These are phyloP conservation scores for Eimeria acervulina DNA, from an alignment of 169 alveolate genomes.

Conservation along the genomic window DNA sequence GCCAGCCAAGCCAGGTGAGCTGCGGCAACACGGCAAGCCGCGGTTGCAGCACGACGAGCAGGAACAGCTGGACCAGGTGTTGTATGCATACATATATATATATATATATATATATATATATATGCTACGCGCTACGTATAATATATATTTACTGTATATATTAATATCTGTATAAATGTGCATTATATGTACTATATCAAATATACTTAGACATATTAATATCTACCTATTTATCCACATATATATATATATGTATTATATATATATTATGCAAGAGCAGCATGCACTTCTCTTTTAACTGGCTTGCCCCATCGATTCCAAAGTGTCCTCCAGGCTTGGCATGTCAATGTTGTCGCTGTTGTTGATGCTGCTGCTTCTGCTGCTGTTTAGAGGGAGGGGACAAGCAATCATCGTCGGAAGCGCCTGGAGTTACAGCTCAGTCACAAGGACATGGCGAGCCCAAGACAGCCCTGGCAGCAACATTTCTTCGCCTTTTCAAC, in stretches of 20 bases:
- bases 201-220: too few relatives aligned
- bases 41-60: neutral
- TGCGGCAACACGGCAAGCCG: neutral
- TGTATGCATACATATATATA: too few relatives aligned
- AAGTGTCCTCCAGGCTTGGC: neutral
- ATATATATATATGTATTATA: too few relatives aligned
- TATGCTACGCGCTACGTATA: too few relatives aligned
- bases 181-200: too few relatives aligned
- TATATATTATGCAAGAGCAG: neutral
- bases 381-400: conserved; percentile 6
- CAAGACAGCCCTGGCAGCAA: conserved; percentile 47
- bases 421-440: conserved; percentile 20
- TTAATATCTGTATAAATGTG: too few relatives aligned
- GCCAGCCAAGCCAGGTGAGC: conserved; percentile 18
- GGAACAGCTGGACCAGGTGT: neutral
- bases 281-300: neutral
- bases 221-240: too few relatives aligned
- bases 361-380: neutral
- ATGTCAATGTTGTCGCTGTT: neutral
- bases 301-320: neutral
- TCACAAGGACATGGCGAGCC: neutral
- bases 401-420: conserved; percentile 4
- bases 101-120: too few relatives aligned
- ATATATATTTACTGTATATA: too few relatives aligned
- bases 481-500: conserved; percentile 48